Percentiles rank a stretch among this genome's conserved stretches.
Evolutionary conservation across 1,139 yeast species (phyloP).

Genomic region (Hyphopichia pseudoburtonii): DNA sequence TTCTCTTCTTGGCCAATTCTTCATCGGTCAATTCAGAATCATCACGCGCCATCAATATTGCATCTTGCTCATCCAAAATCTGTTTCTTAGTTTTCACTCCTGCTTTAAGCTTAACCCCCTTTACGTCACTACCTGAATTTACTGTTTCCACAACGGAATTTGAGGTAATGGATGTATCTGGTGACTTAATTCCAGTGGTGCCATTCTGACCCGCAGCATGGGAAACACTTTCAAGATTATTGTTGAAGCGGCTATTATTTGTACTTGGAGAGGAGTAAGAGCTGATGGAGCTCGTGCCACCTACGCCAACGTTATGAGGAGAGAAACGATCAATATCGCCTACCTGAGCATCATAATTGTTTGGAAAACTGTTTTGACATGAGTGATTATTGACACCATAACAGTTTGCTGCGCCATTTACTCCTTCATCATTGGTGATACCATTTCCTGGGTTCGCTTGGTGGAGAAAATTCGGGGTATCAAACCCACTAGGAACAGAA

Average conservation of each 20-base stretch:
- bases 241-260: slow-evolving; percentile 6
- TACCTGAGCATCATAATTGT: too few relatives aligned
- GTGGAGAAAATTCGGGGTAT: neutral
- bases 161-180: slow-evolving; percentile 1
- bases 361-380: too few relatives aligned
- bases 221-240: neutral
- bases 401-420: neutral
- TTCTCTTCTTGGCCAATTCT: slow-evolving; percentile 55
- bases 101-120: neutral
- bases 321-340: neutral
- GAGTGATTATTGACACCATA: too few relatives aligned
- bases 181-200: neutral
- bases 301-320: neutral
- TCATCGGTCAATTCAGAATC: slow-evolving; percentile 47
- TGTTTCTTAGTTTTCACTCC: slow-evolving; percentile 21
- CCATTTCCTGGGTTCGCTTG: too few relatives aligned
- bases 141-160: neutral
- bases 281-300: slow-evolving; percentile 10
- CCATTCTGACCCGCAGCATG: neutral
- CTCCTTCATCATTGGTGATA: too few relatives aligned
- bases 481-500: neutral
- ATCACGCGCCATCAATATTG: slow-evolving; percentile 37
- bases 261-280: slow-evolving; percentile 18
- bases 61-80: slow-evolving; percentile 38
- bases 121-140: neutral